Evolutionary conservation across 768 basidiomycete genomes (phyloP), one percentile per base, ranked within the genome.

Genomic region (Amanita jacksonii): DNA sequence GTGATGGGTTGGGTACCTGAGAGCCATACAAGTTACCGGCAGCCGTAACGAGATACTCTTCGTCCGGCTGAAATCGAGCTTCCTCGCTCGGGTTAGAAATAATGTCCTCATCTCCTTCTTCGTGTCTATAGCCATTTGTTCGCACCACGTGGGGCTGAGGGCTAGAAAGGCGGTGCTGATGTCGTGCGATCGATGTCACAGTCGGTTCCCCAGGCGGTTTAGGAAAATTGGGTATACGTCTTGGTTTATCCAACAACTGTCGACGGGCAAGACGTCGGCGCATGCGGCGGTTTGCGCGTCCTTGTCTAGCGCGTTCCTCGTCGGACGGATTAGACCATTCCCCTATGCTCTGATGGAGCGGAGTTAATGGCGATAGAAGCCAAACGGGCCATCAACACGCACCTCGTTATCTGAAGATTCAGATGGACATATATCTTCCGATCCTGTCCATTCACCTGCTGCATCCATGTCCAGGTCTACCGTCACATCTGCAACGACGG

Each of bases 291-390:
- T 81, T 76, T 35, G 75, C 61, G 23, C 85, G 77, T 23, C 71
- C 62, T 49, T 79, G 79, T 16, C 86, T 76, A 3, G 82, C 86
- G 22, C 81, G 74, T 56, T 91, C 88, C 60, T 91, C 88, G 55
- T 91, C 88, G 19, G 88, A 91, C 13, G 88, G 88, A 54, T 91
- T 91, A 18, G 88, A 91, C 75, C 76, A 91, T 63, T 91, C 87
- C 20, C 85, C 86, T 38, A 87, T 81, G 52, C 85, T 88, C 80
- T 86, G 66, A 51, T 33, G 42, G 45, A n/a, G n/a, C 12, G 23
- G 45, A 49, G 25, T 32, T 22, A 48, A 22, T 39, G 37, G 27
- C 7, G 27, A 28, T 28, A 28, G 37, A 36, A 40, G 53, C 31
- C 39, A 49, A 22, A 45, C 42, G 27, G 13, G 34, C 43, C n/a